Evolutionary conservation across 2,329 filamentous ascomycete genomes (phyloP).

Genomic region (Apiospora malaysiana): DNA sequence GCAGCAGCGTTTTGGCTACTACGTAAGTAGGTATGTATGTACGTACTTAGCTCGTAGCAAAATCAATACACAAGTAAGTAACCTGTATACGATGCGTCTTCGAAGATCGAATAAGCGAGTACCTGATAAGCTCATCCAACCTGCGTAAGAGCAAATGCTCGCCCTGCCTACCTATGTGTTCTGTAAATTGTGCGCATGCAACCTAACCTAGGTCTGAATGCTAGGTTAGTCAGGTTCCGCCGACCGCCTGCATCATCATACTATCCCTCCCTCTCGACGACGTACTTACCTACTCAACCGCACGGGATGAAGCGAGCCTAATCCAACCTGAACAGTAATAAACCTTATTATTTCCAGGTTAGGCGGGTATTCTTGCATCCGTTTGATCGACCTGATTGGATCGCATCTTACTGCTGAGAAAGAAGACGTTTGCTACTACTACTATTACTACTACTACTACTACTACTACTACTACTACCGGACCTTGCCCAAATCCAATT

Average conservation of each 20-base stretch:
- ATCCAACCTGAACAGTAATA: too few species aligned
- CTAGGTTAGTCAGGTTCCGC: not conserved
- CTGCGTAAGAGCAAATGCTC: not conserved
- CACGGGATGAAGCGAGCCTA: constrained; percentile 14
- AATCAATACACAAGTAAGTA: too few species aligned
- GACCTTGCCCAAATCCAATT: not conserved
- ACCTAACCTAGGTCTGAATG: not conserved
- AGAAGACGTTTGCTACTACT: not conserved
- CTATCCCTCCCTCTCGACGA: not conserved
- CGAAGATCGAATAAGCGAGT: too few species aligned
- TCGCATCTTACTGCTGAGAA: constrained; percentile 1
- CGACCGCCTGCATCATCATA: not conserved
- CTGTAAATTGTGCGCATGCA: not conserved
- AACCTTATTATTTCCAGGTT: not conserved
- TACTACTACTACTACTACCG: too few species aligned
- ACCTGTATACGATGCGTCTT: too few species aligned
- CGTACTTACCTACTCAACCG: not conserved
- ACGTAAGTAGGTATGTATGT: too few species aligned
- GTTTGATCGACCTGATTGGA: not conserved
- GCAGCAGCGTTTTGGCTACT: too few species aligned
- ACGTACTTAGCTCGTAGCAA: too few species aligned
- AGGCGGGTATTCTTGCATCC: not conserved
- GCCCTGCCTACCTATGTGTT: not conserved
- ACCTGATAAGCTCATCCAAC: too few species aligned
- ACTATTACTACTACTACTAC: too few species aligned